Evolutionary conservation across 1,139 yeast species (phyloP).

Genomic region (Saccharomyces pastorianus): DNA sequence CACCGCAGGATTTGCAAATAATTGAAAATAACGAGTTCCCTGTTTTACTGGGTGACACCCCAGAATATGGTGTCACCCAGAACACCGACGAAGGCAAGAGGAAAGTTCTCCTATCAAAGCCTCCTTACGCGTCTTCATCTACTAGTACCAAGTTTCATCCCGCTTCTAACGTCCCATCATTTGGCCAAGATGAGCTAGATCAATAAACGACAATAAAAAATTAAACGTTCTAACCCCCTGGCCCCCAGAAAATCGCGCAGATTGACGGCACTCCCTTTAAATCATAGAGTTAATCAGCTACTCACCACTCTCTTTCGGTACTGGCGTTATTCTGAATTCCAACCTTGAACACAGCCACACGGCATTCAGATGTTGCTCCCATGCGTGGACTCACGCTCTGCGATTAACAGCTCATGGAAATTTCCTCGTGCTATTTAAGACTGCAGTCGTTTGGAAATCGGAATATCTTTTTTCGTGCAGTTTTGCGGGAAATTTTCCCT

Average conservation of each 20-base stretch:
- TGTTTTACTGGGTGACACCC: constrained; percentile 9
- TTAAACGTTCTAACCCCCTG: background rate
- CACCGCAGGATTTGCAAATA: constrained; percentile 30
- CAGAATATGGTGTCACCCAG: constrained; percentile 12
- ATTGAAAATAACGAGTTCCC: constrained; percentile 20
- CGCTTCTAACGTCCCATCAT: constrained; percentile 21
- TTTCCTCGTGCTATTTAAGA: background rate
- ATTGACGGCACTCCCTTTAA: background rate
- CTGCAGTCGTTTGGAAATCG: background rate
- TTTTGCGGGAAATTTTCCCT: constrained; percentile 2
- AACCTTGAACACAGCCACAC: background rate
- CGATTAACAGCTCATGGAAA: background rate
- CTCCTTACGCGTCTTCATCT: background rate
- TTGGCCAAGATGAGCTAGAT: constrained; percentile 29
- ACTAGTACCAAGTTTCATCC: background rate
- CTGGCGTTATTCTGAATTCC: background rate
- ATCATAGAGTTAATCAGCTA: background rate
- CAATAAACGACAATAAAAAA: constrained; percentile 4
- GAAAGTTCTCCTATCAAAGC: background rate
- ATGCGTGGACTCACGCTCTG: background rate
- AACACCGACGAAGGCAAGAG: constrained; percentile 1
- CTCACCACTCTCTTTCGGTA: background rate
- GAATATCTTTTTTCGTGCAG: constrained; percentile 3
- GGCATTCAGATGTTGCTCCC: background rate
- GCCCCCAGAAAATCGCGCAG: background rate